phyloP scores from a whole-genome alignment of 1,284 basidiomycete genomes.

The Rhodotorula sp. region DNA sequence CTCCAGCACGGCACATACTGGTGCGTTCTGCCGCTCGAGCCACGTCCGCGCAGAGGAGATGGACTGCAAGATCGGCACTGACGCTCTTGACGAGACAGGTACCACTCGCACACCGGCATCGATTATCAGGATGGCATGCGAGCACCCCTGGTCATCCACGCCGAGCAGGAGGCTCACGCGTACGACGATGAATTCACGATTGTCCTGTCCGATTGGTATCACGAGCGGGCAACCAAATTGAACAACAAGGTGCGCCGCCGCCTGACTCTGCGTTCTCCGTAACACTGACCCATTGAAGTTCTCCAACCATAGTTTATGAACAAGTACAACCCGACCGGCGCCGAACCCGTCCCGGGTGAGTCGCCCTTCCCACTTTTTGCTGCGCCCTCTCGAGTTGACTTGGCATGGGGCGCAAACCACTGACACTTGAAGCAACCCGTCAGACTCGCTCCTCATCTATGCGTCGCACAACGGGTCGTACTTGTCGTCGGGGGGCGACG shows the following conservation, averaged over 20 bases:
- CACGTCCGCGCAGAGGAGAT: no score
- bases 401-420: slow-evolving; percentile 11
- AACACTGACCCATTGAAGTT: slow-evolving; percentile 37
- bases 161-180: slow-evolving; percentile 51
- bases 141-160: slow-evolving; percentile 73
- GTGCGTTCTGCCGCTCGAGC: slow-evolving; percentile 1
- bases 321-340: slow-evolving; percentile 61
- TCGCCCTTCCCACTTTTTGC: slow-evolving; percentile 53
- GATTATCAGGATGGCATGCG: slow-evolving; percentile 65
- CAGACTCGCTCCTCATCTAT: slow-evolving; percentile 77
- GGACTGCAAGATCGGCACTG: no score
- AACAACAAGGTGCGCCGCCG: slow-evolving; percentile 11
- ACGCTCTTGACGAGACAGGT: slow-evolving; percentile 20
- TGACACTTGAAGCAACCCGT: slow-evolving; percentile 44
- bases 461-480: slow-evolving; percentile 68
- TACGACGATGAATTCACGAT: slow-evolving; percentile 94
- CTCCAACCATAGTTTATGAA: slow-evolving; percentile 62
- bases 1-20: slow-evolving; percentile 44
- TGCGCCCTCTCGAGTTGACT: slow-evolving; percentile 31
- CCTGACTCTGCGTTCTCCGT: background rate
- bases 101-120: slow-evolving; percentile 40
- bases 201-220: slow-evolving; percentile 75
- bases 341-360: slow-evolving; percentile 71
- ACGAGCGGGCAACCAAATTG: slow-evolving; percentile 21
- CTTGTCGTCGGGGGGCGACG: slow-evolving; percentile 63